Evolutionary conservation across 2,329 filamentous ascomycete genomes (phyloP).

Genomic region (Aulographum hederae): DNA sequence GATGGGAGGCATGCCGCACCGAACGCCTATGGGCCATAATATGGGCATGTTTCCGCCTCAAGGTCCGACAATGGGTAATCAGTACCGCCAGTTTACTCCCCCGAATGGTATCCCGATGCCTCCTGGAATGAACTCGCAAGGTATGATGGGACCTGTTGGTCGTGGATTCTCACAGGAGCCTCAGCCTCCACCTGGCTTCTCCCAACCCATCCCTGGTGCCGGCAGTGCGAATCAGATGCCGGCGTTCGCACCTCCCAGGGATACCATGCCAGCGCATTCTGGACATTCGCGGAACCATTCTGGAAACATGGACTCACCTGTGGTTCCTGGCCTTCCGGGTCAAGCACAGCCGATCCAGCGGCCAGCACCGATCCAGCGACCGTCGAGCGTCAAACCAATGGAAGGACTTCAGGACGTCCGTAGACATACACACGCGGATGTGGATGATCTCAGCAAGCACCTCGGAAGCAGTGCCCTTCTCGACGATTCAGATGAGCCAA

Average conservation of each 20-base stretch:
- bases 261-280: conserved; percentile 40
- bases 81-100: conserved; percentile 33
- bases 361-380: conserved; percentile 74
- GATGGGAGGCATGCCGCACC: conserved; percentile 33
- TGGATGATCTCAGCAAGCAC: conserved; percentile 59
- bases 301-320: too few relatives aligned
- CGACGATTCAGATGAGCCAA: conserved; percentile 47
- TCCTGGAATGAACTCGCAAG: conserved; percentile 42
- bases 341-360: conserved; percentile 58
- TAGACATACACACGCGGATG: conserved; percentile 30
- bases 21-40: conserved; percentile 30
- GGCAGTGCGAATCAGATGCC: conserved; percentile 17
- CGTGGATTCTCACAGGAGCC: conserved; percentile 8
- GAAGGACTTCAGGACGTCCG: conserved; percentile 24
- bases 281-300: conserved; percentile 69
- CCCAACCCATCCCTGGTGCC: conserved; percentile 9
- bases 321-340: conserved; percentile 24
- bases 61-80: conserved; percentile 31
- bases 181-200: conserved; percentile 4
- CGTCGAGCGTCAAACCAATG: conserved; percentile 48
- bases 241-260: conserved; percentile 14
- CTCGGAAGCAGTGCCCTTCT: conserved; percentile 82
- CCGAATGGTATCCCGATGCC: conserved; percentile 32
- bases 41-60: conserved; percentile 36
- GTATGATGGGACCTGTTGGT: conserved; percentile 36